Conservation (phyloP, 1,284 basidiomycete genomes). For the Ustilago shanxiensis region DNA sequence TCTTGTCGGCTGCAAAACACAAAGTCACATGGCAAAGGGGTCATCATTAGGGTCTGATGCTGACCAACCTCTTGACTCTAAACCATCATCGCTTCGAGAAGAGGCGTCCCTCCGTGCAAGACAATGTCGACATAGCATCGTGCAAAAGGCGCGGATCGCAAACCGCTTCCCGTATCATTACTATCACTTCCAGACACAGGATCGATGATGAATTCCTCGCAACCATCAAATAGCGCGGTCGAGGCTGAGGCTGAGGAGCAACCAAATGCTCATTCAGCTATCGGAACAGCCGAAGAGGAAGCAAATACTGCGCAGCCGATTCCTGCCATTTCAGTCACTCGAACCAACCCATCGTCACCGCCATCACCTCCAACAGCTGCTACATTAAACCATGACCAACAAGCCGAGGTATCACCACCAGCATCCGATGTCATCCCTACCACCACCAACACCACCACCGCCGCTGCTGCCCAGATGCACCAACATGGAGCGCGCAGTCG, state of each 20-base stretch:
- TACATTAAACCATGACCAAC: neutral
- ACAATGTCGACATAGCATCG: slow-evolving; percentile 8
- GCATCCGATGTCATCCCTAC: too few relatives aligned
- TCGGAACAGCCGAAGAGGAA: neutral
- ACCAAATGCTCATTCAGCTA: neutral
- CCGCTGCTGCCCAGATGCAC: too few relatives aligned
- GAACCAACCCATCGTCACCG: neutral
- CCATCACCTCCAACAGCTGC: slow-evolving; percentile 9
- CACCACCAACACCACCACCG: too few relatives aligned
- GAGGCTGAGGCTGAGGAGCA: too few relatives aligned
- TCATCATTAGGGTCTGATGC: neutral
- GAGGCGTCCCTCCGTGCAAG: too few relatives aligned
- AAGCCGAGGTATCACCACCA: too few relatives aligned
- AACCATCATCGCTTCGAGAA: neutral
- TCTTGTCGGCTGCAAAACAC: too few relatives aligned
- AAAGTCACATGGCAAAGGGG: too few relatives aligned
- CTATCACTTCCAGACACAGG: too few relatives aligned
- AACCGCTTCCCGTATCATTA: neutral
- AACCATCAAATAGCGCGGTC: slow-evolving; percentile 13
- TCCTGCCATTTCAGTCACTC: slow-evolving; percentile 27
- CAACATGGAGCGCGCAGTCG: slow-evolving; percentile 19
- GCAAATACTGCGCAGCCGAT: slow-evolving; percentile 3
- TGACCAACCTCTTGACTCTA: neutral
- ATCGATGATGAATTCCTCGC: slow-evolving; percentile 14
- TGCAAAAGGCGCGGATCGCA: neutral